Conservation (phyloP, 306 rosid genomes). For the Albizia julibrissin region DNA sequence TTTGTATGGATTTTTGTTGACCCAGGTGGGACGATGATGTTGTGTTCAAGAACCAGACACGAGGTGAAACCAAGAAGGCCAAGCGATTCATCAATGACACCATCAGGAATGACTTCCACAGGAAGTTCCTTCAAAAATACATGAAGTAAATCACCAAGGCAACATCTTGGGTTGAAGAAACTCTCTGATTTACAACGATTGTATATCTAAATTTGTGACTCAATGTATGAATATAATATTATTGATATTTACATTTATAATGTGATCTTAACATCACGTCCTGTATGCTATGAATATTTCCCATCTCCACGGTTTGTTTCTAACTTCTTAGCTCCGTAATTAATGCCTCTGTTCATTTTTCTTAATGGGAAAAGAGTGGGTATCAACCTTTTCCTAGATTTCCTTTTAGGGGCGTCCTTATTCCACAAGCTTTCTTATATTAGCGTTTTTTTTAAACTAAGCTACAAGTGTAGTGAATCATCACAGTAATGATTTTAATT, state of each 20-base stretch:
- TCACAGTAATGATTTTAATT: too few species aligned
- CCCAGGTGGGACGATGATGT: conserved; percentile 26
- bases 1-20: neutral
- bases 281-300: conserved; percentile 1
- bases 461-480: too few species aligned
- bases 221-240: conserved; percentile 20
- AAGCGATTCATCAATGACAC: conserved; percentile 75
- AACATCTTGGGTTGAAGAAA: neutral
- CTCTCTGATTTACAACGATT: neutral
- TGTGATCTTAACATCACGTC: conserved; percentile 20
- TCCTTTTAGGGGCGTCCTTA: too few species aligned
- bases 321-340: neutral
- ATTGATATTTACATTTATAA: neutral
- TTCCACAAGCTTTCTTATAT: too few species aligned
- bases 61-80: conserved; percentile 66
- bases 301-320: neutral
- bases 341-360: neutral
- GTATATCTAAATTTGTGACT: conserved; percentile 30
- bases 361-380: neutral
- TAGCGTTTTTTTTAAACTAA: too few species aligned
- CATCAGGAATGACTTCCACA: conserved; percentile 31
- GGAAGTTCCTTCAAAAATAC: conserved; percentile 69
- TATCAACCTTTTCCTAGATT: neutral
- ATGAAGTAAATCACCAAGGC: conserved; percentile 48
- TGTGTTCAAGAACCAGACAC: conserved; percentile 66